A percentile compares a stretch with the other conserved stretches of the same genome.
Evolutionary conservation across 1,284 basidiomycete species (phyloP).

Genomic region (Rhodotorula sp.): DNA sequence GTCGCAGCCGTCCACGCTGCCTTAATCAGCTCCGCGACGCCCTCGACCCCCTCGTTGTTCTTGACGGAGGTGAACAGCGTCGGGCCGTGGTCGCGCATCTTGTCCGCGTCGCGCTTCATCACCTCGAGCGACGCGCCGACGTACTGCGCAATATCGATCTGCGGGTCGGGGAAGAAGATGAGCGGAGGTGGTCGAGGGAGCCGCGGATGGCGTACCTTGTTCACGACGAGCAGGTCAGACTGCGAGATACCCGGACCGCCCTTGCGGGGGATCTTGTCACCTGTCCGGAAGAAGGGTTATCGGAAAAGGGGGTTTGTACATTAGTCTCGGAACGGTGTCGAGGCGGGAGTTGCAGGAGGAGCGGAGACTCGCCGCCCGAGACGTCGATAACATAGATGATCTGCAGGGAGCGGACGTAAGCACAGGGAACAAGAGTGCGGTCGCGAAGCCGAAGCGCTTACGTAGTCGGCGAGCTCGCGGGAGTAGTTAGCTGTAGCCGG

Average conservation of each 20-base stretch:
- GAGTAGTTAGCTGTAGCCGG: not conserved
- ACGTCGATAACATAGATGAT: slow-evolving; percentile 39
- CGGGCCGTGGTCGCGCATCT: slow-evolving; percentile 92
- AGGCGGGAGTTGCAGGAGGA: not conserved
- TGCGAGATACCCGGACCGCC: slow-evolving; percentile 93
- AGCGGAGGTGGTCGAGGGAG: not conserved
- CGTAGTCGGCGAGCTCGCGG: slow-evolving; percentile 92
- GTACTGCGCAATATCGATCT: slow-evolving; percentile 90
- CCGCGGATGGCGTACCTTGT: slow-evolving; percentile 66
- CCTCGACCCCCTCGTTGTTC: slow-evolving; percentile 75
- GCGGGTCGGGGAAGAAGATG: not conserved
- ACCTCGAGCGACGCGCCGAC: slow-evolving; percentile 92
- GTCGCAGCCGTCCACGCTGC: slow-evolving; percentile 72
- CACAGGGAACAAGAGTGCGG: too few species aligned
- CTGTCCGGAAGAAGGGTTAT: not conserved
- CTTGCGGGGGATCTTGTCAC: slow-evolving; percentile 97
- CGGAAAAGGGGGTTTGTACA: not conserved
- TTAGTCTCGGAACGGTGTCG: not conserved
- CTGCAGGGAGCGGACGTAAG: slow-evolving; percentile 13
- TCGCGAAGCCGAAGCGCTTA: slow-evolving; percentile 70
- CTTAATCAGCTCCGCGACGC: slow-evolving; percentile 78
- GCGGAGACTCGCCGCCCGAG: not conserved
- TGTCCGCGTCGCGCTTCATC: slow-evolving; percentile 88
- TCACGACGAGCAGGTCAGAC: slow-evolving; percentile 90
- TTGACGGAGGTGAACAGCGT: slow-evolving; percentile 89